A percentile compares a stretch with the other conserved stretches of the same genome.
Evolutionary conservation across 2,329 filamentous ascomycete species (phyloP).

Genomic region (Stachybotrys echinatus): DNA sequence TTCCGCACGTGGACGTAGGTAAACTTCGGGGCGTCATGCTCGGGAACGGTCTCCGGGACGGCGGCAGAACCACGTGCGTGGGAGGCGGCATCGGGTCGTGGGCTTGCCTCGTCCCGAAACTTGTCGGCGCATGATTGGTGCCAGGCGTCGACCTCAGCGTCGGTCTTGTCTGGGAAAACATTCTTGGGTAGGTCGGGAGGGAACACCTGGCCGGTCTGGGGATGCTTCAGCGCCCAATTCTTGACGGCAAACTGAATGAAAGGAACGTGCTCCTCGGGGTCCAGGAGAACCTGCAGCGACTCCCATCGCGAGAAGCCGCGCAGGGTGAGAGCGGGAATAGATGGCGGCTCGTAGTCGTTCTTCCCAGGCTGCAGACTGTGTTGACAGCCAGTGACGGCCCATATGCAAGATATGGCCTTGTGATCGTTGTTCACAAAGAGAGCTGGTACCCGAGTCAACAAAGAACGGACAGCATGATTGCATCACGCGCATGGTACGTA

Average conservation of each 20-base stretch:
- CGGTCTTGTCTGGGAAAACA: conserved; percentile 68
- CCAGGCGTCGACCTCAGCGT: conserved; percentile 80
- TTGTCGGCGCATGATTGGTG: conserved; percentile 71
- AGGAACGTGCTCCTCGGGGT: conserved; percentile 80
- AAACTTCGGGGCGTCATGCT: conserved; percentile 29
- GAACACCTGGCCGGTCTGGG: conserved; percentile 66
- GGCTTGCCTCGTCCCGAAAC: conserved; percentile 54
- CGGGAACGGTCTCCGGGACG: conserved; percentile 21
- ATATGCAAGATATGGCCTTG: conserved; percentile 81
- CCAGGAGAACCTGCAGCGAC: conserved; percentile 81
- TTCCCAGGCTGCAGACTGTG: conserved; percentile 76
- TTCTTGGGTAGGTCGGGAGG: conserved; percentile 50
- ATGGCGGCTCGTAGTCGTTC: conserved; percentile 68
- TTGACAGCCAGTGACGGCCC: conserved; percentile 84
- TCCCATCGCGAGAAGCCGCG: conserved; percentile 92
- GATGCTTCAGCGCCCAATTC: conserved; percentile 71
- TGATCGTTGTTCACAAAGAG: conserved; percentile 75
- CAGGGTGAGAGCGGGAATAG: conserved; percentile 74
- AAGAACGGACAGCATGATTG: neutral
- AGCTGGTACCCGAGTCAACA: conserved; percentile 27
- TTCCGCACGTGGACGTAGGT: conserved; percentile 29
- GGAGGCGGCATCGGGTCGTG: conserved; percentile 8
- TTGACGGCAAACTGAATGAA: conserved; percentile 77
- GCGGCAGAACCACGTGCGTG: neutral
- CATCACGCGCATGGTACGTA: conserved; percentile 21